Base-by-base conservation (phyloP, 768 basidiomycete genomes). In the Mycena galopus region DNA sequence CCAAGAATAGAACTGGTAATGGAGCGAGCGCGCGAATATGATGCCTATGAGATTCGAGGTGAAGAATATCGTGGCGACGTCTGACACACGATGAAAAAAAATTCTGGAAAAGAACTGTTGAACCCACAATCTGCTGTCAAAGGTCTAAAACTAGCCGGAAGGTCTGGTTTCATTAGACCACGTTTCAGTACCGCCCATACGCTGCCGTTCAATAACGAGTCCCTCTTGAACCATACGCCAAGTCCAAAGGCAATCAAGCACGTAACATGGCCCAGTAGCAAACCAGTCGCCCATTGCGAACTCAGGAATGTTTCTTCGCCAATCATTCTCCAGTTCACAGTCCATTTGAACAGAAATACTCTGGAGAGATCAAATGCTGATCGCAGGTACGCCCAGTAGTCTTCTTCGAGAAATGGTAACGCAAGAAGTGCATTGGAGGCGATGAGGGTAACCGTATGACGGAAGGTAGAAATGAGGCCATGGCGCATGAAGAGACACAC, bases 1-100 rank as follows among this genome's bases (percentile, higher is more conserved):
- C 98, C 98, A 99, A 7, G 94, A 92, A 81, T 98, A 98, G 82
- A 99, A 99, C 76, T 99, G 98, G 79, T 98, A 98, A 79, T 99
- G 98, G 53, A 99, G 84, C 12, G 97, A 98, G 23, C 98, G 91
- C 25, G 98, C 95, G 79, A 95, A 98, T 9, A 94, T 73, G 39
- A 99, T 93, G 21, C 98, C 98, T 63, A 98, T 92, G 44, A 99
- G 80, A 78, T 99, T 99, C 19, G 94, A 94, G 1, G 95, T 97
- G 85, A 95, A 96, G 7, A 98, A 86, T 27, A 96, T 86, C 1
- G 93, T 94, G 23, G 91, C 88, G 61, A 93, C 86, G 77, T 94
- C 97, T 97, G 77, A 27, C 44, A 55, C 32, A 65, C n/a, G 59
- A 16, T 69, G 81, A 65, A 27, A 61, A 73, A 65, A 0, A 44